Evolutionary conservation across 345 rosid genomes (phyloP).

Genomic region (Acer saccharum): DNA sequence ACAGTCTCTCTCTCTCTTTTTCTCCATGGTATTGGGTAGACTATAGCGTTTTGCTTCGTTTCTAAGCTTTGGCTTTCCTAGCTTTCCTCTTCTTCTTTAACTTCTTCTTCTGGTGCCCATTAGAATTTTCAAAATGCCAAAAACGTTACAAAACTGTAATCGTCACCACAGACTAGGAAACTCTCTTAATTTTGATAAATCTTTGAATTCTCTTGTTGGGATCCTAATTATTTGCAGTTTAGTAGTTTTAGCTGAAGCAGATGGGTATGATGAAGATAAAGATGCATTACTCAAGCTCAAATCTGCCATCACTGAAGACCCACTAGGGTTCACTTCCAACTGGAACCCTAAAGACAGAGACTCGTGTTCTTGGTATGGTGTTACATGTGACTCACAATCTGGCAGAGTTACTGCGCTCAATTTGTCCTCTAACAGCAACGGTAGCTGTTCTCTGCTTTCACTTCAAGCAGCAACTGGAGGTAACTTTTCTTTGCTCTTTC

Average conservation of each 20-base stretch:
- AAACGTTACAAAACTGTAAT: neutral
- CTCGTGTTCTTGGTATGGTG: conserved; percentile 49
- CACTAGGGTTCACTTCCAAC: conserved; percentile 43
- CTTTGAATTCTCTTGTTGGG: neutral
- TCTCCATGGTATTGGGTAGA: too few relatives aligned
- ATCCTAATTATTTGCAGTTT: conserved; percentile 1
- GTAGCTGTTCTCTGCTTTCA: conserved; percentile 30
- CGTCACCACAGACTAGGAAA: neutral
- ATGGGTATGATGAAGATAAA: conserved; percentile 27
- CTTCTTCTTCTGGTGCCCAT: neutral
- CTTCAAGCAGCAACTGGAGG: conserved; percentile 24
- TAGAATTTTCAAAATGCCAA: conserved; percentile 11
- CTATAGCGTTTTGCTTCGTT: conserved; percentile 8
- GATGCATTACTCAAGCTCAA: conserved; percentile 41
- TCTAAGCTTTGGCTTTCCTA: neutral
- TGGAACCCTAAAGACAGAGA: conserved; percentile 49
- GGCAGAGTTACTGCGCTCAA: conserved; percentile 40
- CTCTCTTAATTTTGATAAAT: neutral
- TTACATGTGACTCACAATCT: conserved; percentile 41
- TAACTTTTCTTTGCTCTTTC: conserved; percentile 35
- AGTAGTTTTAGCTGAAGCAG: conserved; percentile 13
- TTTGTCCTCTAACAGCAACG: conserved; percentile 26
- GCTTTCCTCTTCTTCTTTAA: neutral
- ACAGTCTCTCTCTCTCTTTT: neutral
- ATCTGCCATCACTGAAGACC: conserved; percentile 44